Percentiles rank a stretch among this genome's conserved stretches.
Evolutionary conservation across 2,329 filamentous ascomycete species (phyloP).

Genomic region (Thielaviopsis populi): DNA sequence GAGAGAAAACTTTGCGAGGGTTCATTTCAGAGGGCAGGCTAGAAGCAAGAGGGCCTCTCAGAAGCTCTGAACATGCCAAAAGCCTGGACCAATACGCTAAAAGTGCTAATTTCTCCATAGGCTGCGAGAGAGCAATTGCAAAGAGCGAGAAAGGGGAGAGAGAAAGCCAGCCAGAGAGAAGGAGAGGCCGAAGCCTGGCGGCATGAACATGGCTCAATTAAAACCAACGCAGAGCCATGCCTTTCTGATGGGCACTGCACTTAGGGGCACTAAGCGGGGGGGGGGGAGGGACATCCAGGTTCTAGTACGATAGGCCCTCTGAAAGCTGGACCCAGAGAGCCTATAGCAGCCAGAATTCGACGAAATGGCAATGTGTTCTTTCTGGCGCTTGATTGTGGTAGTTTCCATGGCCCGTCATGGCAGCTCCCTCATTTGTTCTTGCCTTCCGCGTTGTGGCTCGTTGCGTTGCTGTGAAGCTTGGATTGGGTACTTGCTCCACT

Average conservation of each 20-base stretch:
- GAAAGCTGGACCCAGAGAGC: too few relatives aligned
- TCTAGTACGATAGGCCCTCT: too few relatives aligned
- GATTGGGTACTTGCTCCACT: neutral
- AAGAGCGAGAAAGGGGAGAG: neutral
- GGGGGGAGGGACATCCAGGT: too few relatives aligned
- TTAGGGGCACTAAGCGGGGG: neutral
- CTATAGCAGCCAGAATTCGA: too few relatives aligned
- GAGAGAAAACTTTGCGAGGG: neutral
- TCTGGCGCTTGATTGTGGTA: neutral
- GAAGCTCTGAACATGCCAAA: constrained; percentile 5
- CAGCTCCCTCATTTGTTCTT: neutral
- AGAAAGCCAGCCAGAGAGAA: too few relatives aligned
- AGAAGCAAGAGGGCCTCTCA: neutral
- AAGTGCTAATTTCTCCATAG: neutral
- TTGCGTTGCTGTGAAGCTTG: neutral
- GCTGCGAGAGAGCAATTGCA: neutral
- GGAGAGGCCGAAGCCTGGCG: too few relatives aligned
- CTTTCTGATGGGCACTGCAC: too few relatives aligned
- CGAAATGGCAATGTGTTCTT: neutral
- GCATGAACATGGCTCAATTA: neutral
- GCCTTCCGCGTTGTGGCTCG: neutral
- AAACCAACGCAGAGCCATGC: neutral
- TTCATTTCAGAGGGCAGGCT: neutral
- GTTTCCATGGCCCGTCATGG: neutral
- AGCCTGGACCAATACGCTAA: constrained; percentile 4